Evolutionary conservation across 345 rosid species (phyloP).

Genomic region (Murraya koenigii): DNA sequence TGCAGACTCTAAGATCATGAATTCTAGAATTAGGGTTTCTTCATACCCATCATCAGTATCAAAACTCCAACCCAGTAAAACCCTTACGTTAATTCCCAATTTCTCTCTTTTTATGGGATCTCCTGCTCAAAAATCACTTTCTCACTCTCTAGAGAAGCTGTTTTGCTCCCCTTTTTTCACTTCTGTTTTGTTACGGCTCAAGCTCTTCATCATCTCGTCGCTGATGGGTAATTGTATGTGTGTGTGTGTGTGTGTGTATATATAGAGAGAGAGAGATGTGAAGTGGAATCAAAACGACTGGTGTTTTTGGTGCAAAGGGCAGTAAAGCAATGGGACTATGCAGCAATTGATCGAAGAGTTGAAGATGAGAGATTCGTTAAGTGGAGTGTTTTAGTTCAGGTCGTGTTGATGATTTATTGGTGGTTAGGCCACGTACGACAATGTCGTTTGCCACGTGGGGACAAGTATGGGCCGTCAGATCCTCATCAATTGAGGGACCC

Average conservation of each 20-base stretch:
- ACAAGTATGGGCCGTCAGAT: not conserved
- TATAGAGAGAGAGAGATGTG: not conserved
- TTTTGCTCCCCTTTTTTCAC: no score
- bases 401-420: not conserved
- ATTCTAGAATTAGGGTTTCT: conserved; percentile 17
- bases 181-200: no score
- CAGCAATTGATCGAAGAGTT: not conserved
- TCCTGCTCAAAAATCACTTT: not conserved
- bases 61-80: not conserved
- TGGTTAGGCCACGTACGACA: not conserved
- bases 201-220: not conserved
- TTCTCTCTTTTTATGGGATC: not conserved
- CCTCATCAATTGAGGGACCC: not conserved
- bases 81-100: not conserved
- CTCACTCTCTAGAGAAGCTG: not conserved
- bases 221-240: not conserved
- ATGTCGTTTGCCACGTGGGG: not conserved
- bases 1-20: not conserved
- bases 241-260: no score
- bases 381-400: not conserved
- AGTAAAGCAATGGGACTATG: not conserved
- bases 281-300: not conserved
- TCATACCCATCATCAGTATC: not conserved
- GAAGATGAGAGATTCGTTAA: not conserved
- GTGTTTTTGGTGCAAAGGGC: not conserved